A percentile compares a stretch with the other conserved stretches of the same genome.
These are phyloP conservation scores for Populus deltoides DNA, from an alignment of 345 rosid species.

Conservation along the genomic window DNA sequence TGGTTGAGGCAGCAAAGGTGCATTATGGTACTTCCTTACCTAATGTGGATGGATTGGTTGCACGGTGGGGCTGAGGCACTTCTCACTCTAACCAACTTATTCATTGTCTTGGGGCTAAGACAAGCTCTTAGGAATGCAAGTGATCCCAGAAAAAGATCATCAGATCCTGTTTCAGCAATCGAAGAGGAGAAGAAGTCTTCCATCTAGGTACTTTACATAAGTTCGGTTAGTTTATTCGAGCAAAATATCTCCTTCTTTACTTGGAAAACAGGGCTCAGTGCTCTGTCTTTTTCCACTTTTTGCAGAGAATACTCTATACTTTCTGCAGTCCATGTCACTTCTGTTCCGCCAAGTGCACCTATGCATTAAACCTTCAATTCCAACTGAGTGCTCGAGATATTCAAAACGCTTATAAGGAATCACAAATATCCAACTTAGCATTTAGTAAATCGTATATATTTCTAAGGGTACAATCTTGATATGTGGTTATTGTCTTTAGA, in stretches of 20 bases:
- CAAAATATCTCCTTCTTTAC: background rate
- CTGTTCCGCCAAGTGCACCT: background rate
- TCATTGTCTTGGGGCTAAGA: constrained; percentile 82
- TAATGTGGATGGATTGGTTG: constrained; percentile 75
- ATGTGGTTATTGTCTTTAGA: background rate
- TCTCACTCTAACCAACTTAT: constrained; percentile 77
- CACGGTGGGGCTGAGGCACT: constrained; percentile 95
- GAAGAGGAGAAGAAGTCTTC: constrained; percentile 34
- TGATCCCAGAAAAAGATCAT: constrained; percentile 26
- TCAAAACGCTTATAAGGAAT: background rate
- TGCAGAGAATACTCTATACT: background rate
- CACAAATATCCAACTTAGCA: background rate
- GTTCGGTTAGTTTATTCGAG: background rate
- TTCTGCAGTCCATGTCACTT: background rate
- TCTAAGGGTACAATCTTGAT: background rate
- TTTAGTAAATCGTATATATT: background rate
- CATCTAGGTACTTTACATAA: constrained; percentile 20
- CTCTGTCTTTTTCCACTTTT: background rate
- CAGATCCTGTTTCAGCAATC: constrained; percentile 23
- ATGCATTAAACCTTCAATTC: background rate
- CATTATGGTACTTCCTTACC: constrained; percentile 80
- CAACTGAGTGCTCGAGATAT: background rate
- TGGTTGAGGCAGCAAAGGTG: constrained; percentile 68
- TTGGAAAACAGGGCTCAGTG: background rate
- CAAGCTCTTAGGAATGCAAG: constrained; percentile 55